Evolutionary conservation across 1,139 yeast species (phyloP).

Genomic region (Saccharomyces pastorianus): DNA sequence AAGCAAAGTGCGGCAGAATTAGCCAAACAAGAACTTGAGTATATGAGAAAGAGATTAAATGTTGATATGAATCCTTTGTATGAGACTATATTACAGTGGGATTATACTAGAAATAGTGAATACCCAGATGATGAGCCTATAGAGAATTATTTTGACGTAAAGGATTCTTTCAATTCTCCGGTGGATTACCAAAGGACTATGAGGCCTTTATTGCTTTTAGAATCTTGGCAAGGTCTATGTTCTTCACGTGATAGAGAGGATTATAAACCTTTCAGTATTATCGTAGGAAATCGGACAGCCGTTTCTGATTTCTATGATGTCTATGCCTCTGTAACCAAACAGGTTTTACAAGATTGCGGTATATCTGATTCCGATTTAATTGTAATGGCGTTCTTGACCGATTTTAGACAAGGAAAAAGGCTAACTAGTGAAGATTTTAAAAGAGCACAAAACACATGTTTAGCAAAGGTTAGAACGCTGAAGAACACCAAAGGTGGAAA

Average conservation of each 20-base stretch:
- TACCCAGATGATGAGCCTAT: conserved; percentile 45
- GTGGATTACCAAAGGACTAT: conserved; percentile 61
- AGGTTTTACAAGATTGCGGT: conserved; percentile 44
- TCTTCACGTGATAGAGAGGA: conserved; percentile 60
- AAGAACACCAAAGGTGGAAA: conserved; percentile 56
- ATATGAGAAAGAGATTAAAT: conserved; percentile 71
- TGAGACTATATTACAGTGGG: conserved; percentile 65
- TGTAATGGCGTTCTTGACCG: conserved; percentile 49
- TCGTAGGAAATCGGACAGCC: conserved; percentile 71
- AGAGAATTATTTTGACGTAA: conserved; percentile 36
- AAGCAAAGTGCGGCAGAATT: conserved; percentile 28
- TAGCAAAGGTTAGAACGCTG: conserved; percentile 71
- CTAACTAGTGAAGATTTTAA: conserved; percentile 27
- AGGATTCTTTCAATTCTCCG: conserved; percentile 44
- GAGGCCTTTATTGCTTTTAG: conserved; percentile 75
- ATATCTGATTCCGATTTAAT: conserved; percentile 72
- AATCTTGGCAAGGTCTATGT: conserved; percentile 89
- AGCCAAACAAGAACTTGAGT: conserved; percentile 60
- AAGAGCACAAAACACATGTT: conserved; percentile 38
- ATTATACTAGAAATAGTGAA: conserved; percentile 49
- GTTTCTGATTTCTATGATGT: conserved; percentile 87
- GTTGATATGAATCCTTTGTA: conserved; percentile 75
- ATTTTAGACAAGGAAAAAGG: conserved; percentile 16
- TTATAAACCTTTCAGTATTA: conserved; percentile 57
- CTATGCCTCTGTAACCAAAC: conserved; percentile 61